Evolutionary conservation across 495 filamentous ascomycete genomes (phyloP).

Genomic region (Neurospora sp.): DNA sequence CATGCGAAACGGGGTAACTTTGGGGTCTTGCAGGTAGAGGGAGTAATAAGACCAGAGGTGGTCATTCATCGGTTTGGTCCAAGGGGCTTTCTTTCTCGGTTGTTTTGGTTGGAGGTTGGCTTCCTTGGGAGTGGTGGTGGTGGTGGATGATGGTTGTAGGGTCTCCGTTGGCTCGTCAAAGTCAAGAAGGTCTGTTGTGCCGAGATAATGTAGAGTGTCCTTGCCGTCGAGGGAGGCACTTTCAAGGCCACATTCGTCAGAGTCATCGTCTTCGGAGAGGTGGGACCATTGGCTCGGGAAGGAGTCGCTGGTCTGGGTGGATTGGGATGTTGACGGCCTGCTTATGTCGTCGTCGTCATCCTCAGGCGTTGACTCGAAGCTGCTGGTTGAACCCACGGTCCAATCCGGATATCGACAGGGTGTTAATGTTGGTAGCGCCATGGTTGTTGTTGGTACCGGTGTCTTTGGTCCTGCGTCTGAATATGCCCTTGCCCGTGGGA

Average conservation of each 20-base stretch:
- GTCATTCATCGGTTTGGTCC: slow-evolving; percentile 84
- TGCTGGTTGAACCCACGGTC: slow-evolving; percentile 36
- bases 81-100: slow-evolving; percentile 38
- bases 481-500: not conserved
- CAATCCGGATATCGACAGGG: slow-evolving; percentile 35
- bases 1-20: slow-evolving; percentile 87
- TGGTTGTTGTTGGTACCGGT: slow-evolving; percentile 27
- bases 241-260: slow-evolving; percentile 27
- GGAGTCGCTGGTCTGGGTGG: slow-evolving; percentile 39
- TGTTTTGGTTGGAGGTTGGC: slow-evolving; percentile 13
- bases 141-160: not conserved
- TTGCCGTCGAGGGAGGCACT: slow-evolving; percentile 16
- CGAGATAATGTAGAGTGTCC: slow-evolving; percentile 11
- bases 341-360: slow-evolving; percentile 41
- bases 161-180: slow-evolving; percentile 4
- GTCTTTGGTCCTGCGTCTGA: slow-evolving; percentile 28
- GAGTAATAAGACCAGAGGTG: slow-evolving; percentile 90
- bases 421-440: slow-evolving; percentile 14
- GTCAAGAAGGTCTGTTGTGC: slow-evolving; percentile 5
- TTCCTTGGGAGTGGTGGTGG: not conserved
- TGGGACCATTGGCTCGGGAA: slow-evolving; percentile 38
- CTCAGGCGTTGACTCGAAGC: slow-evolving; percentile 35
- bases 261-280: slow-evolving; percentile 36
- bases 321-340: slow-evolving; percentile 39
- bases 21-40: slow-evolving; percentile 81